These are phyloP conservation scores for Cryptococcus maquisensis DNA, from an alignment of 1,284 basidiomycete species.

Conservation along the genomic window DNA sequence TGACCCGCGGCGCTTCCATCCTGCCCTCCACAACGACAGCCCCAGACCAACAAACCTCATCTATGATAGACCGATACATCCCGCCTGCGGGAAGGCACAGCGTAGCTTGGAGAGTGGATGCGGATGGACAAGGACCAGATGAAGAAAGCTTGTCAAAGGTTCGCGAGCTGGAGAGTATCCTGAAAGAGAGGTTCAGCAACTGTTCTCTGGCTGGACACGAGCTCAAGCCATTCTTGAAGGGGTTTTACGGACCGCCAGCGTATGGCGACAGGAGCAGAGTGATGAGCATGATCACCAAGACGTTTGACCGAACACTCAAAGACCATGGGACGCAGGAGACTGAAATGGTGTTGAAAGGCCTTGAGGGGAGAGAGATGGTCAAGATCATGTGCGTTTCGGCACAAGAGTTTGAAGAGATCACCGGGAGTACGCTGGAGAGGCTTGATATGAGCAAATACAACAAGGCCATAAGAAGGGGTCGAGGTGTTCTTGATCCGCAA, in stretches of 20 bases:
- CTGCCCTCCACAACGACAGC: not conserved
- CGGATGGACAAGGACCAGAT: not conserved
- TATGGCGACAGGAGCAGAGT: not conserved
- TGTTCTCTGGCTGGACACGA: not conserved
- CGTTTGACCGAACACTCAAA: not conserved
- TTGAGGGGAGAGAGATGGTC: not conserved
- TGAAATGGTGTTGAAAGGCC: not conserved
- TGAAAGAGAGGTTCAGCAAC: not conserved
- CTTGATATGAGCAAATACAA: not conserved
- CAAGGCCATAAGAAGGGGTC: not conserved
- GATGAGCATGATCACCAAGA: not conserved
- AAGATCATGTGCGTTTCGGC: not conserved
- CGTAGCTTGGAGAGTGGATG: not conserved
- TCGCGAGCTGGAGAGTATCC: not conserved
- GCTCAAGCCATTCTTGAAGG: not conserved
- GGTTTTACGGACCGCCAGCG: not conserved
- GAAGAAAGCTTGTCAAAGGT: not conserved
- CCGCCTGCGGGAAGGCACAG: not conserved
- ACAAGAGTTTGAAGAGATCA: not conserved
- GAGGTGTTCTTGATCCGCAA: not conserved
- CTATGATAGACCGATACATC: not conserved
- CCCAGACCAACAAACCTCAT: not conserved
- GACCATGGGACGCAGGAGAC: not conserved
- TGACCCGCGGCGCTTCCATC: not conserved
- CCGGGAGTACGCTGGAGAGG: not conserved